Evolutionary conservation across 108 stramenopile species (phyloP), one percentile per base, ranked within the genome.

Genomic region (Nannochloropsis gaditana): DNA sequence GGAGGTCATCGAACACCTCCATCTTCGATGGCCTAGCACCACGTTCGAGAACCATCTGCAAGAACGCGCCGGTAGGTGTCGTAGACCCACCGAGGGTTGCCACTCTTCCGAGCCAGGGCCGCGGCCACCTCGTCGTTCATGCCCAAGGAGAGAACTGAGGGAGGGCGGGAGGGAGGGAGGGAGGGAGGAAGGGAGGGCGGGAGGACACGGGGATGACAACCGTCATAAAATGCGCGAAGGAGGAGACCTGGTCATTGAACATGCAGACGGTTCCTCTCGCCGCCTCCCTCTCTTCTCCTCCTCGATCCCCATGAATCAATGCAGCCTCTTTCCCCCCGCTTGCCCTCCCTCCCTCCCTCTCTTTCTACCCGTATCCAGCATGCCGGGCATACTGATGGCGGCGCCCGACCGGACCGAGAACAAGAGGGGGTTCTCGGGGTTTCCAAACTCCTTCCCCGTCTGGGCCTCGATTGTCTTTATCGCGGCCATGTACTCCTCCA

Each of bases 31-130:
- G 10, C 92, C 92, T 19, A 92, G 87, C 45, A 94, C 93, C 44
- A 93, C 92, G 85, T 93, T 92, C 8, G 93, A 93, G 88, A 93
- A 94, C n/a, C 94, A 95, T 95, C 82, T 94, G 92, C 41, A 31
- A 9, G 9, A 31, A 31, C 21, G 80, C 21, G 80, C 82, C 93
- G 92, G 85, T 93, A 94, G 45, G 92, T 84, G 85, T 95, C 94
- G 87, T 90, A 93, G 10, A 93, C 94, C 79, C 93, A 95, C n/a
- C 93, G 85, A 11, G 85, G 84, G 44, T 94, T 94, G 83, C 87
- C 81, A 2, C 86, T 6, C 91, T 93, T 80, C 21, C 44, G 80
- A 9, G 93, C 91, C 85, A 91, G 90, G 79, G 93, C 92, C 79
- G 93, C 88, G 43, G 92, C 93, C 31, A 92, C 92, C 15, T 84